Conservation (phyloP, 768 basidiomycete genomes). For the Kwoniella botswanensis region DNA sequence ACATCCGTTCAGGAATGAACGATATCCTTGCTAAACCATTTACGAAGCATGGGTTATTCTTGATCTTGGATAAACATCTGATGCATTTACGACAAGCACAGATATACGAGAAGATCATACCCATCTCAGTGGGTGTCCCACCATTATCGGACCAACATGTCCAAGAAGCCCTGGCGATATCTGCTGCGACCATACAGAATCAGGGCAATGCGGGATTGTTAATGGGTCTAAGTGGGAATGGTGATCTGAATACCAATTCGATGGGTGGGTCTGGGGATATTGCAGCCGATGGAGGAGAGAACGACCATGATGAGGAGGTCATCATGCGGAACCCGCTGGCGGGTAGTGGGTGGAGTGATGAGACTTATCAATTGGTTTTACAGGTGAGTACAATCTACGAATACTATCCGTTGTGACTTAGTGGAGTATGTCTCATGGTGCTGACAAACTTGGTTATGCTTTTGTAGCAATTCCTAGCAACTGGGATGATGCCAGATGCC, state of each 20-base stretch:
- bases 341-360: conserved; percentile 84
- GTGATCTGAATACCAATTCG: neutral
- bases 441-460: neutral
- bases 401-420: neutral
- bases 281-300: conserved; percentile 5
- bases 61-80: conserved; percentile 94
- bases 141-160: conserved; percentile 57
- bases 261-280: conserved; percentile 11
- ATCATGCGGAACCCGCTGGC: conserved; percentile 71
- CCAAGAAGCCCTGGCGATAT: conserved; percentile 47
- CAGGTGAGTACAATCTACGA: conserved; percentile 59
- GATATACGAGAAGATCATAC: conserved; percentile 66
- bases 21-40: conserved; percentile 97
- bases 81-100: conserved; percentile 86
- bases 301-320: conserved; percentile 11
- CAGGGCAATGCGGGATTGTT: conserved; percentile 17
- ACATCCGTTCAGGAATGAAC: conserved; percentile 73
- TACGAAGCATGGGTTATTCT: conserved; percentile 86
- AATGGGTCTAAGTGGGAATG: conserved; percentile 8
- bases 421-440: neutral
- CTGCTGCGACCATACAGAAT: conserved; percentile 29
- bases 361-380: conserved; percentile 81
- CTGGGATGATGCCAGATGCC: conserved; percentile 47
- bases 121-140: conserved; percentile 72
- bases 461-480: conserved; percentile 46